Conservation (phyloP, 1,284 basidiomycete species). For the Ceratobasidium sp. region DNA sequence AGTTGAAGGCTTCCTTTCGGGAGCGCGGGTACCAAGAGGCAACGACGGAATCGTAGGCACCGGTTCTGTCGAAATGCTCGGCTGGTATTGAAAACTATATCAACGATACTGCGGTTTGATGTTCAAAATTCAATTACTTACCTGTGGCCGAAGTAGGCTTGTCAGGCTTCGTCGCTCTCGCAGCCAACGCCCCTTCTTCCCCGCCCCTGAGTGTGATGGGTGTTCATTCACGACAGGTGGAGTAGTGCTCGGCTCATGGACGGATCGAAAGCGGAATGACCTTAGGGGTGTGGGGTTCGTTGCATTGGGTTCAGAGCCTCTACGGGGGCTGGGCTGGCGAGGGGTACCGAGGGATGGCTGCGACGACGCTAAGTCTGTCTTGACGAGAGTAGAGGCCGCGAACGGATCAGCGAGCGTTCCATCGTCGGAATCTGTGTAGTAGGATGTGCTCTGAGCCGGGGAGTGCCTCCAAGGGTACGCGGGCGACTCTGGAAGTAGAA, state of each 20-base stretch:
- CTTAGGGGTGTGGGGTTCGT: neutral
- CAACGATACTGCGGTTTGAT: neutral
- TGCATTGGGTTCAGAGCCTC: neutral
- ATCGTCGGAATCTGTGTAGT: conserved; percentile 30
- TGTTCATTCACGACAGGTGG: neutral
- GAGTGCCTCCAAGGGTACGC: neutral
- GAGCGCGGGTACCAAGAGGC: conserved; percentile 5
- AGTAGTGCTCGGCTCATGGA: neutral
- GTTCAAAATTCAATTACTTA: neutral
- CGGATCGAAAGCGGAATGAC: conserved; percentile 7
- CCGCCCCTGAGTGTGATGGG: conserved; percentile 10
- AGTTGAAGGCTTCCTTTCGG: conserved; percentile 22
- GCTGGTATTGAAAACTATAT: neutral
- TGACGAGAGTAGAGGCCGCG: conserved; percentile 7
- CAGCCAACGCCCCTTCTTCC: conserved; percentile 25
- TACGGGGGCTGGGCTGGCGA: neutral
- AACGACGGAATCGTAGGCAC: neutral
- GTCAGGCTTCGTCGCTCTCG: conserved; percentile 30
- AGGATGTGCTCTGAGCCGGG: conserved; percentile 11
- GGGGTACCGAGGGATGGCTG: neutral
- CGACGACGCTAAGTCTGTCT: neutral
- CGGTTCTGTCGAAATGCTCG: neutral
- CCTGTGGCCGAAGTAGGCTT: conserved; percentile 19
- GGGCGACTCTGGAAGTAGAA: neutral
- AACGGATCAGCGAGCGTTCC: conserved; percentile 27